Evolutionary conservation across 768 basidiomycete species (phyloP).

Genomic region (Lactifluus hygrophoroides): DNA sequence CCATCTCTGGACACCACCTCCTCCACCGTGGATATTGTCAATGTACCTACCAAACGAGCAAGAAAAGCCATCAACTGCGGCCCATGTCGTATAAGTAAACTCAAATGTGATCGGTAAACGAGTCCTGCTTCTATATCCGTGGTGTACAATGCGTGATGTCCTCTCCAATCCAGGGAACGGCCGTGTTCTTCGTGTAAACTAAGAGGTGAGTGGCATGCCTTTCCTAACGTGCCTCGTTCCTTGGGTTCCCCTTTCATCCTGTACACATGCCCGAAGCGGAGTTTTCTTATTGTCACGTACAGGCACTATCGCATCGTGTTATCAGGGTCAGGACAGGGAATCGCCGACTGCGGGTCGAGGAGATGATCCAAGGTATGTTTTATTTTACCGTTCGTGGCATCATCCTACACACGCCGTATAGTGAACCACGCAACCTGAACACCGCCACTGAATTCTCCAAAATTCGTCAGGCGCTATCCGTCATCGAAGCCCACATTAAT

Average conservation of each 20-base stretch:
- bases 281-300: conserved; percentile 19
- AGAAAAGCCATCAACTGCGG: conserved; percentile 87
- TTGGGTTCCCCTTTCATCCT: not conserved
- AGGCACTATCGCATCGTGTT: conserved; percentile 78
- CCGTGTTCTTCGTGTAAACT: conserved; percentile 87
- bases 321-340: conserved; percentile 57
- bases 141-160: not conserved
- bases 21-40: not conserved
- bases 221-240: not conserved
- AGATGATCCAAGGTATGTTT: conserved; percentile 39
- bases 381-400: not conserved
- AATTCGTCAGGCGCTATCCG: conserved; percentile 58
- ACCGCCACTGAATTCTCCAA: conserved; percentile 59
- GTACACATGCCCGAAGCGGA: not conserved
- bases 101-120: conserved; percentile 77
- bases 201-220: conserved; percentile 44
- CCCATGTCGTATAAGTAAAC: conserved; percentile 79
- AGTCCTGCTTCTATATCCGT: conserved; percentile 20
- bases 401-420: not conserved
- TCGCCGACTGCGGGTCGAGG: conserved; percentile 45
- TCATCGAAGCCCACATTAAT: conserved; percentile 54
- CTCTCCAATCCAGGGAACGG: conserved; percentile 47
- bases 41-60: conserved; percentile 65
- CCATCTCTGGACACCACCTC: not conserved
- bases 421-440: conserved; percentile 38